Percentiles rank a stretch among this genome's conserved stretches.
Conservation (phyloP, 805 yeast genomes). For the Maudiozyma saulgeensis region DNA sequence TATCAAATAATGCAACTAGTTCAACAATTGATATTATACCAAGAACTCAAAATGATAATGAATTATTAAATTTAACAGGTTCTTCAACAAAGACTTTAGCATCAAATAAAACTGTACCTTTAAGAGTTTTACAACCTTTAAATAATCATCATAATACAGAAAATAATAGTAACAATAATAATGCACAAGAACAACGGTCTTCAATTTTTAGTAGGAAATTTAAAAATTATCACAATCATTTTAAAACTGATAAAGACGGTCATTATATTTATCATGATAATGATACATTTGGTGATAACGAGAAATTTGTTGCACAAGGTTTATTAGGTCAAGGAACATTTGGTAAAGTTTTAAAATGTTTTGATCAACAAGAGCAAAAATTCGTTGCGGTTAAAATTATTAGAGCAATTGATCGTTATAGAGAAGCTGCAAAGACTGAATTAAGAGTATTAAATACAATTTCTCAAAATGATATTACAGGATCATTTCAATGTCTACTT, state of each 20-base stretch:
- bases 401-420: slow-evolving; percentile 82
- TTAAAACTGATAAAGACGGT: slow-evolving; percentile 52
- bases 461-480: slow-evolving; percentile 36
- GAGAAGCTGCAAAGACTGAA: slow-evolving; percentile 93
- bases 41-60: slow-evolving; percentile 24
- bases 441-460: slow-evolving; percentile 52
- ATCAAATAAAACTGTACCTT: slow-evolving; percentile 20
- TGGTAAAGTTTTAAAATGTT: slow-evolving; percentile 95
- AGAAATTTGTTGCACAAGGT: slow-evolving; percentile 54
- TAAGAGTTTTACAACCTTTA: slow-evolving; percentile 10
- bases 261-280: slow-evolving; percentile 56
- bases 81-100: slow-evolving; percentile 26
- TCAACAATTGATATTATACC: neutral
- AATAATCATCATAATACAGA: neutral
- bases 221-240: slow-evolving; percentile 4
- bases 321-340: slow-evolving; percentile 93
- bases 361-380: slow-evolving; percentile 38
- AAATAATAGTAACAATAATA: neutral
- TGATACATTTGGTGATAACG: slow-evolving; percentile 53
- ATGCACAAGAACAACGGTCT: neutral
- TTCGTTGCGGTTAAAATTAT: slow-evolving; percentile 88
- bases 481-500: slow-evolving; percentile 67
- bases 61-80: slow-evolving; percentile 25
- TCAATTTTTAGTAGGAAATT: neutral
- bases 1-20: neutral